Evolutionary conservation across 805 yeast genomes (phyloP).

Genomic region (Candida vaughaniae): DNA sequence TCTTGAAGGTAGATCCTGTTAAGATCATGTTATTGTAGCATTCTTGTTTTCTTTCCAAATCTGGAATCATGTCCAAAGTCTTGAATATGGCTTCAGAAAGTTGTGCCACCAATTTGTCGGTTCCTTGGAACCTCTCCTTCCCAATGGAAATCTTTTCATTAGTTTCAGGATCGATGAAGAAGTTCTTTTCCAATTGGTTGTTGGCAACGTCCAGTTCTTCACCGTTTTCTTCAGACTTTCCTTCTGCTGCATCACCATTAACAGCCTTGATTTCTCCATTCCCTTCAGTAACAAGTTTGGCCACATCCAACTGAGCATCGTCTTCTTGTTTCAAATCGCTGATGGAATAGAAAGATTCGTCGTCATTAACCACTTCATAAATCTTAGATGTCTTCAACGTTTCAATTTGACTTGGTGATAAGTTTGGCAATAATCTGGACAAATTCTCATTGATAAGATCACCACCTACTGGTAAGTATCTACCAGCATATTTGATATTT

Average conservation of each 20-base stretch:
- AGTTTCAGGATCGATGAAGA: conserved; percentile 57
- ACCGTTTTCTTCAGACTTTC: conserved; percentile 21
- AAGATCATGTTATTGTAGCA: conserved; percentile 82
- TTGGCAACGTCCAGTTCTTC: conserved; percentile 48
- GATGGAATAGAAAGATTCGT: conserved; percentile 63
- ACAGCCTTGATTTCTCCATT: conserved; percentile 4
- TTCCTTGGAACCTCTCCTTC: conserved; percentile 84
- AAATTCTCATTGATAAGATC: conserved; percentile 56
- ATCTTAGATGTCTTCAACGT: conserved; percentile 71
- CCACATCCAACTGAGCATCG: conserved; percentile 81
- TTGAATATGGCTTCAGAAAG: conserved; percentile 56
- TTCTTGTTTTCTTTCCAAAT: conserved; percentile 70
- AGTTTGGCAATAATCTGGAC: conserved; percentile 53
- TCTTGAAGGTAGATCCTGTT: conserved; percentile 73
- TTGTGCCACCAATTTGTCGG: conserved; percentile 53
- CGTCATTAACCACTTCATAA: conserved; percentile 75
- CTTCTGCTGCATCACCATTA: conserved; percentile 31
- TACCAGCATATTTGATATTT: conserved; percentile 54
- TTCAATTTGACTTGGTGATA: conserved; percentile 61
- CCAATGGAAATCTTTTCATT: conserved; percentile 71
- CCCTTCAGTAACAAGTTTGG: conserved; percentile 75
- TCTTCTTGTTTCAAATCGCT: conserved; percentile 43
- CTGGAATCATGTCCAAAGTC: conserved; percentile 58
- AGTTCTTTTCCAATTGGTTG: conserved; percentile 69
- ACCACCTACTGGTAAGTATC: conserved; percentile 61